Evolutionary conservation across 257 asterid genomes (phyloP).

Genomic region (Cruciata laevipes): DNA sequence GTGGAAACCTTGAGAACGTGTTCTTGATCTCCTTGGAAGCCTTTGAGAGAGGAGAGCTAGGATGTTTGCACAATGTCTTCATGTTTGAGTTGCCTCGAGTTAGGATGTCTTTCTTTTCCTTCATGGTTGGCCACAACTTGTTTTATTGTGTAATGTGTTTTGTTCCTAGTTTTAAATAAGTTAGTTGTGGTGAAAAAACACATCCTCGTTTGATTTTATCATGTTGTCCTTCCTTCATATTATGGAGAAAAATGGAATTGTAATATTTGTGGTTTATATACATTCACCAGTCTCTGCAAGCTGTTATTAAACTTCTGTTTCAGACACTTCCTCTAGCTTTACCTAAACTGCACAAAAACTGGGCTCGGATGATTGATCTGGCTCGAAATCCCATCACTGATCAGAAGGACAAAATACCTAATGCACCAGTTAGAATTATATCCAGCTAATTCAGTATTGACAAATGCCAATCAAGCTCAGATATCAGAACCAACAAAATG

Average conservation of each 20-base stretch:
- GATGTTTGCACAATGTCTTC: background rate
- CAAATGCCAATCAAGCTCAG: too few species aligned
- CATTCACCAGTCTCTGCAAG: too few species aligned
- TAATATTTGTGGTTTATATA: background rate
- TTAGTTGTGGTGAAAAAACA: constrained; percentile 1
- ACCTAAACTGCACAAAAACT: too few species aligned
- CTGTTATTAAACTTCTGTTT: too few species aligned
- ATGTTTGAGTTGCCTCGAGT: background rate
- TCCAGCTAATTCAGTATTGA: too few species aligned
- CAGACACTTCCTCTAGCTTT: too few species aligned
- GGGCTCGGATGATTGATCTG: too few species aligned
- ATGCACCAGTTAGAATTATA: too few species aligned
- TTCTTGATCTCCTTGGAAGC: constrained; percentile 6
- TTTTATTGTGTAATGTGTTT: background rate
- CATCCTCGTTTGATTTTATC: background rate
- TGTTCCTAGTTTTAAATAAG: background rate
- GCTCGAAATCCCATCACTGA: too few species aligned
- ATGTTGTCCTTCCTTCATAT: too few species aligned
- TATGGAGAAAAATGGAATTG: background rate
- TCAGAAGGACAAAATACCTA: too few species aligned
- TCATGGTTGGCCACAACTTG: background rate
- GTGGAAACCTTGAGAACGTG: constrained; percentile 33
- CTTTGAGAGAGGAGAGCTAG: constrained; percentile 13
- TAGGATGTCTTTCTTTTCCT: background rate
- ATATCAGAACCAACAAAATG: too few species aligned